These are phyloP conservation scores for Psilocybe tampanensis DNA, from an alignment of 768 basidiomycete genomes.

Conservation along the genomic window DNA sequence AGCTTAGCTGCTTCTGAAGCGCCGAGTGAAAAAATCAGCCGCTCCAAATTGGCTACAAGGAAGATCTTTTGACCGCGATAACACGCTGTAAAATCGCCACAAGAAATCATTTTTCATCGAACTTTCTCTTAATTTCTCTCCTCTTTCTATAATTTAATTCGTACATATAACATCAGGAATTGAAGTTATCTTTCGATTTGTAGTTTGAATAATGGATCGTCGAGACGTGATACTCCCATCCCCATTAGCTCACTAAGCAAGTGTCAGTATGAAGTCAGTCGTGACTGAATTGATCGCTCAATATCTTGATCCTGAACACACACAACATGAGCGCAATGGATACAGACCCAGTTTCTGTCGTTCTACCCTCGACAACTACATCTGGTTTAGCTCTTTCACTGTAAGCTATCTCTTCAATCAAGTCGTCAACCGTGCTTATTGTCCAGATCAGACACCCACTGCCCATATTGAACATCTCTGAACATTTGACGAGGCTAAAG, in stretches of 20 bases:
- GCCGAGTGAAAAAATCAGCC: conserved; percentile 11
- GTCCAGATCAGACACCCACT: conserved; percentile 78
- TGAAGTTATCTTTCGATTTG: too few species aligned
- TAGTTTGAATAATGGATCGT: too few species aligned
- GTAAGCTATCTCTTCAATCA: conserved; percentile 41
- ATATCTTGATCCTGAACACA: not conserved
- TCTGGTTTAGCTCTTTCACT: conserved; percentile 77
- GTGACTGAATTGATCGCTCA: not conserved
- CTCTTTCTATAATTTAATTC: too few species aligned
- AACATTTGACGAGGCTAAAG: conserved; percentile 86
- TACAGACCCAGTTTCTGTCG: conserved; percentile 75
- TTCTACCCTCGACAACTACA: conserved; percentile 68
- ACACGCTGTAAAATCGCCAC: too few species aligned
- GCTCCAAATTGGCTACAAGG: conserved; percentile 38
- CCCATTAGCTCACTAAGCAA: too few species aligned
- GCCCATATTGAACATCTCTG: conserved; percentile 95
- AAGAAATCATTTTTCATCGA: too few species aligned
- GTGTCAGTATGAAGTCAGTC: too few species aligned
- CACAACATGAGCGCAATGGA: conserved; percentile 68
- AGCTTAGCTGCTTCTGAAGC: conserved; percentile 43
- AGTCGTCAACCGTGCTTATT: conserved; percentile 17
- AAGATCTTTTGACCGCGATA: conserved; percentile 12
- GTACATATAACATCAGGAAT: too few species aligned
- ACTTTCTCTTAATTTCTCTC: too few species aligned
- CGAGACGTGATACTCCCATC: too few species aligned